Evolutionary conservation across 2,329 filamentous ascomycete species (phyloP).

Genomic region (Trichoderma koningii): DNA sequence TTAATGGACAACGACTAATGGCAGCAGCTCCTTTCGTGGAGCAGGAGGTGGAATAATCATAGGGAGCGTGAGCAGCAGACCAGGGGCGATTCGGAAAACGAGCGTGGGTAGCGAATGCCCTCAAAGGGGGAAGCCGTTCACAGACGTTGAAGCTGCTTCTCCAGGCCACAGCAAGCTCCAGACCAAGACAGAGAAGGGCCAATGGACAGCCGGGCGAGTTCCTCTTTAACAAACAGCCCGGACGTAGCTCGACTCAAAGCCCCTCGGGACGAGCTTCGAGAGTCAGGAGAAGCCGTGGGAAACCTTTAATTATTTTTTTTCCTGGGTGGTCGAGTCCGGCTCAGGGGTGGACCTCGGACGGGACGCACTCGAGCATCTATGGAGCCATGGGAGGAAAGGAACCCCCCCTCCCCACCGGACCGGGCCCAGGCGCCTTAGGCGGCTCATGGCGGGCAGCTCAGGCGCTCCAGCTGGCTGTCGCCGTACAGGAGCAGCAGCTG

Average conservation of each 20-base stretch:
- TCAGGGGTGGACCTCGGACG: slow-evolving; percentile 34
- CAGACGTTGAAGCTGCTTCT: slow-evolving; percentile 12
- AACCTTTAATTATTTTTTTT: slow-evolving; percentile 33
- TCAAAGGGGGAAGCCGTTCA: slow-evolving; percentile 29
- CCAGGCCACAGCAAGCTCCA: slow-evolving; percentile 1
- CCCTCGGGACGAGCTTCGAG: slow-evolving; percentile 24
- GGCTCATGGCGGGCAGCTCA: slow-evolving; percentile 22
- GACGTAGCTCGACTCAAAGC: slow-evolving; percentile 18
- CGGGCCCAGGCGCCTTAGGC: slow-evolving; percentile 23
- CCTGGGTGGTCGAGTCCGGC: slow-evolving; percentile 29
- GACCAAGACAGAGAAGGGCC: slow-evolving; percentile 1
- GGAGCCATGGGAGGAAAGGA: slow-evolving; percentile 13
- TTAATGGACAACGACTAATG: slow-evolving; percentile 9
- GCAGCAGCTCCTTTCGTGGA: slow-evolving; percentile 30
- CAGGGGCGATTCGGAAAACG: slow-evolving; percentile 39
- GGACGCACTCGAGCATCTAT: slow-evolving; percentile 17
- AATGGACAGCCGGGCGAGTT: slow-evolving; percentile 8
- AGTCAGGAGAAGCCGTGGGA: slow-evolving; percentile 29
- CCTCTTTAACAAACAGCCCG: slow-evolving; percentile 14
- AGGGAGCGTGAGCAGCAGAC: slow-evolving; percentile 36
- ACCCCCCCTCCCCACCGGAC: slow-evolving; percentile 15
- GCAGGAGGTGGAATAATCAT: slow-evolving; percentile 27
- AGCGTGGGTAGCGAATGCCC: slow-evolving; percentile 38
- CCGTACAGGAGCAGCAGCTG: neutral
- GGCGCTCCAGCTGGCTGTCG: slow-evolving; percentile 3